These are phyloP conservation scores for Prunus dulcis DNA, from an alignment of 306 rosid genomes.

Conservation along the genomic window DNA sequence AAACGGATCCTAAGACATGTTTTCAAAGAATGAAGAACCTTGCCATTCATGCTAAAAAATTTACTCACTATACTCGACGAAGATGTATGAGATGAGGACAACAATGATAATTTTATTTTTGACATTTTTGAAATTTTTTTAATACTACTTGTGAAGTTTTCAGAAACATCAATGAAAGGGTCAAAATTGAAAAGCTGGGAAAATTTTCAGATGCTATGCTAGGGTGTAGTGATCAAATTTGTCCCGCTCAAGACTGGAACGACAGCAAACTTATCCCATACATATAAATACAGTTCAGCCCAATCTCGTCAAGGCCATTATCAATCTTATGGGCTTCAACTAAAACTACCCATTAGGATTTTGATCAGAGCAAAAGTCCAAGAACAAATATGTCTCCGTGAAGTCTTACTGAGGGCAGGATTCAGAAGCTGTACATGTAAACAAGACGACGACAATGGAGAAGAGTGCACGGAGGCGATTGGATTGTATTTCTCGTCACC, in stretches of 20 bases:
- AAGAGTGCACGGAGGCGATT: constrained; percentile 32
- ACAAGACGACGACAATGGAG: constrained; percentile 16
- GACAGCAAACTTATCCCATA: background rate
- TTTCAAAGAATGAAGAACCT: too few species aligned
- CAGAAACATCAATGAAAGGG: too few species aligned
- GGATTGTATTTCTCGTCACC: constrained; percentile 35
- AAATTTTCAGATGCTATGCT: too few species aligned
- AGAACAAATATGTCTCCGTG: background rate
- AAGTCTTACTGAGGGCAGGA: background rate
- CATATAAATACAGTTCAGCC: background rate
- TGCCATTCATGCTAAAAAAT: too few species aligned
- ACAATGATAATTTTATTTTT: too few species aligned
- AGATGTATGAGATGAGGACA: too few species aligned
- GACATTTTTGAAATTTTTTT: too few species aligned
- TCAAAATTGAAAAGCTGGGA: too few species aligned
- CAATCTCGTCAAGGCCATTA: background rate
- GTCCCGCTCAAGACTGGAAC: background rate
- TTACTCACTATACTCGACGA: too few species aligned
- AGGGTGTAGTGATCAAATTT: background rate
- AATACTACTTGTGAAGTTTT: too few species aligned
- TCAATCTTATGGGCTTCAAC: background rate
- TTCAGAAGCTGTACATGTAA: background rate
- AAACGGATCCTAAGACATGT: too few species aligned
- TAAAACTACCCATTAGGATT: background rate
- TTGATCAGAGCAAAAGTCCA: too few species aligned